phyloP scores from a whole-genome alignment of 495 filamentous ascomycete genomes.

The Aspergillus baeticus region DNA sequence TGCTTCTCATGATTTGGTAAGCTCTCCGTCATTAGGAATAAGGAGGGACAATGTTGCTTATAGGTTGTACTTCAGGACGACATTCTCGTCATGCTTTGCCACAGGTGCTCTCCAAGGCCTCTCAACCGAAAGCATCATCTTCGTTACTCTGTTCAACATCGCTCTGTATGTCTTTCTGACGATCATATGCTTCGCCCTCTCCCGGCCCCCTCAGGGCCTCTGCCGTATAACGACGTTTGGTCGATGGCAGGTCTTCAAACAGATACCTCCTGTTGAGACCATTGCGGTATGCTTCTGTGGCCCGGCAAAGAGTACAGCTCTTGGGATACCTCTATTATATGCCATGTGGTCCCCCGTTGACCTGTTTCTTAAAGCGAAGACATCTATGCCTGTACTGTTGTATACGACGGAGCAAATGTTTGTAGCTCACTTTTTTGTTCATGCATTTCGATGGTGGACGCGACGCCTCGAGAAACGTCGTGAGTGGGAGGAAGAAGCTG shows the following conservation, averaged over 20 bases:
- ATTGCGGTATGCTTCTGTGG: conserved; percentile 58
- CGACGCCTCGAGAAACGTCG: neutral
- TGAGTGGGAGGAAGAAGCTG: conserved; percentile 23
- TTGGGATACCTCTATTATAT: conserved; percentile 52
- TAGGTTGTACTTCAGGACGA: conserved; percentile 33
- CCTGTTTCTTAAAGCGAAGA: conserved; percentile 48
- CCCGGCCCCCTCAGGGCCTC: conserved; percentile 38
- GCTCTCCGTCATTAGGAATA: conserved; percentile 13
- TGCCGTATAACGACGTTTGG: conserved; percentile 13
- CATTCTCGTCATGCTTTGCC: conserved; percentile 55
- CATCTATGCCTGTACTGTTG: conserved; percentile 52
- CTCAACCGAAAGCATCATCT: conserved; percentile 46
- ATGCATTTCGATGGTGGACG: conserved; percentile 48
- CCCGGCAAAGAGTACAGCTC: conserved; percentile 55
- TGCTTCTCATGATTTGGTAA: conserved; percentile 53
- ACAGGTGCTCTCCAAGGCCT: conserved; percentile 49
- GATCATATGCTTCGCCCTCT: conserved; percentile 44
- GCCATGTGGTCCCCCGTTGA: conserved; percentile 54
- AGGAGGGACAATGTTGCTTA: neutral
- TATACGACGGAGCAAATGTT: conserved; percentile 59
- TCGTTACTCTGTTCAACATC: conserved; percentile 52
- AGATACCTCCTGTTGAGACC: conserved; percentile 46
- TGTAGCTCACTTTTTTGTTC: conserved; percentile 54
- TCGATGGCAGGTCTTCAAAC: conserved; percentile 30
- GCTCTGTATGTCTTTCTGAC: conserved; percentile 53